Evolutionary conservation across 495 filamentous ascomycete species (phyloP).

Genomic region (Talaromyces adpressus): DNA sequence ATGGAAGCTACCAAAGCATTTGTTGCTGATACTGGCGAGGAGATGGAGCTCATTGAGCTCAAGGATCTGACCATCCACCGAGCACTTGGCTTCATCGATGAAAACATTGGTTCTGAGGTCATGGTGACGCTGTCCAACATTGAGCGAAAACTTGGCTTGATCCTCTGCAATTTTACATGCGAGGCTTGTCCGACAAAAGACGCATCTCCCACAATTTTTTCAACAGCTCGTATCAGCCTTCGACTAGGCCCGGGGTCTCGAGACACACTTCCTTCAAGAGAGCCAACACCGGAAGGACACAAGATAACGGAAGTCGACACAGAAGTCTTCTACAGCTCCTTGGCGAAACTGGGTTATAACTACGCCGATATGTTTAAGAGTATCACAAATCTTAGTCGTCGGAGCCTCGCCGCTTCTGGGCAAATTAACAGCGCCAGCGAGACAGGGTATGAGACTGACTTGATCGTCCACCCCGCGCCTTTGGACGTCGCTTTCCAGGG

Average conservation of each 20-base stretch:
- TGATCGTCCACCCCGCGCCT: neutral
- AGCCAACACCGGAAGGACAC: neutral
- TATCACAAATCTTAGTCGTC: constrained; percentile 9
- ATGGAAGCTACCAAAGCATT: constrained; percentile 18
- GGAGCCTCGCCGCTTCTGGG: constrained; percentile 9
- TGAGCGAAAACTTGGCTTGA: neutral
- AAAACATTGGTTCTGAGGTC: constrained; percentile 27
- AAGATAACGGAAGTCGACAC: constrained; percentile 13
- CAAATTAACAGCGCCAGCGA: neutral
- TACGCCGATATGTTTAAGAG: constrained; percentile 17
- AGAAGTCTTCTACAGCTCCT: constrained; percentile 15
- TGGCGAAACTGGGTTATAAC: constrained; percentile 15
- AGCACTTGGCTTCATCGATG: constrained; percentile 34
- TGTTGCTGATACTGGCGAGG: neutral
- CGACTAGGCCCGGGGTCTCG: neutral
- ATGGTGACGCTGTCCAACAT: constrained; percentile 14
- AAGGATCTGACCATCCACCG: constrained; percentile 21
- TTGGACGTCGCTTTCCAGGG: neutral
- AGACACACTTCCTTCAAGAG: neutral
- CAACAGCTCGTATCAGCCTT: neutral
- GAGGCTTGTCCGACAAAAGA: neutral
- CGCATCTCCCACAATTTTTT: neutral
- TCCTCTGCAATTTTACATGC: neutral
- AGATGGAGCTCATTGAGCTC: constrained; percentile 10
- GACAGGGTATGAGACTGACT: neutral